Evolutionary conservation across 495 filamentous ascomycete genomes (phyloP).

Genomic region (Chaetomium cochliodes): DNA sequence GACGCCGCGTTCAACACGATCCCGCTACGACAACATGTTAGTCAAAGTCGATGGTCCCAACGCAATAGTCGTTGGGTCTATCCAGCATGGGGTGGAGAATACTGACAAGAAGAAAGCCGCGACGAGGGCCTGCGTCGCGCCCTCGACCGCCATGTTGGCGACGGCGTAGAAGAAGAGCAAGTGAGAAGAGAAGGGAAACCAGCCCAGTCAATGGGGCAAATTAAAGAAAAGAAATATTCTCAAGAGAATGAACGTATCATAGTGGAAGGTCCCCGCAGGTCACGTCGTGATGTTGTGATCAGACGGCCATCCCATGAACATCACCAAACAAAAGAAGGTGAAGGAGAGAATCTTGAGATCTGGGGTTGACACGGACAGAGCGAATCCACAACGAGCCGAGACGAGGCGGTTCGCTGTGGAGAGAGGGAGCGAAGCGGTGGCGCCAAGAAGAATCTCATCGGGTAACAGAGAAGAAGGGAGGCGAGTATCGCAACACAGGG

Average conservation of each 20-base stretch:
- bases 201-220: slow-evolving; percentile 56
- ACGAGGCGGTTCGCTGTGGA: slow-evolving; percentile 10
- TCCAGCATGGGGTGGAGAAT: background rate
- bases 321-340: slow-evolving; percentile 28
- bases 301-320: slow-evolving; percentile 25
- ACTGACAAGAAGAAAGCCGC: slow-evolving; percentile 57
- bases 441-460: slow-evolving; percentile 21
- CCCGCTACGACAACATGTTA: slow-evolving; percentile 38
- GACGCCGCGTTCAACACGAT: slow-evolving; percentile 54
- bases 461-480: background rate
- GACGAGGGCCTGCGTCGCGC: slow-evolving; percentile 49
- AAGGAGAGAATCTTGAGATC: slow-evolving; percentile 23
- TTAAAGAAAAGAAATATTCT: slow-evolving; percentile 34
- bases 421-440: slow-evolving; percentile 14
- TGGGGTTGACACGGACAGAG: slow-evolving; percentile 15
- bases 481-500: slow-evolving; percentile 8
- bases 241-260: slow-evolving; percentile 36
- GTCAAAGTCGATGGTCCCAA: background rate
- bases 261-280: slow-evolving; percentile 28
- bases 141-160: slow-evolving; percentile 47
- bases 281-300: slow-evolving; percentile 27
- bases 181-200: slow-evolving; percentile 37
- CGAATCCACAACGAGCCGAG: background rate
- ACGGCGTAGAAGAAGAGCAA: slow-evolving; percentile 27
- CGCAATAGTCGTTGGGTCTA: background rate